Conservation (phyloP, 306 rosid genomes). For the Rubus idaeus region DNA sequence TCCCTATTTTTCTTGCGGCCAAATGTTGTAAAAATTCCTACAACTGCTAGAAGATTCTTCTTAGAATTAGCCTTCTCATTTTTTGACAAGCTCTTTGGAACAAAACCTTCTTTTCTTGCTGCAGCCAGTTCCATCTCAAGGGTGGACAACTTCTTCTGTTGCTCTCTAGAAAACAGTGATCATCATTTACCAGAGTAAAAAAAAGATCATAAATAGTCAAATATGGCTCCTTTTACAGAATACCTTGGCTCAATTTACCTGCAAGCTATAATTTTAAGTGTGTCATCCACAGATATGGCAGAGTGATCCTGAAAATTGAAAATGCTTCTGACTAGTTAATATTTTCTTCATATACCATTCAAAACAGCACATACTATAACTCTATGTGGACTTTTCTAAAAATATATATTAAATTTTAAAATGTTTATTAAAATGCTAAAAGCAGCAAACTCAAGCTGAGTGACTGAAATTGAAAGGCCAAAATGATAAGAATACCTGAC, state of each 20-base stretch:
- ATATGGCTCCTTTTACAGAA: background rate
- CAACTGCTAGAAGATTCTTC: slow-evolving; percentile 51
- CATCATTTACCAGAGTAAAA: slow-evolving; percentile 21
- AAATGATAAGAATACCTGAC: slow-evolving; percentile 42
- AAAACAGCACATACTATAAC: background rate
- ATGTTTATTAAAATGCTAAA: background rate
- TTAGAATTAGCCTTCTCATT: slow-evolving; percentile 35
- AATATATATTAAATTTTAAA: background rate
- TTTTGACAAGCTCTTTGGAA: slow-evolving; percentile 36
- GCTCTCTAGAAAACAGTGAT: slow-evolving; percentile 50
- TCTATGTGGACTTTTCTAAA: too few relatives aligned
- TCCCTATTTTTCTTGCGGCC: slow-evolving; percentile 62
- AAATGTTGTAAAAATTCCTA: slow-evolving; percentile 67
- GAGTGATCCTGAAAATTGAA: slow-evolving; percentile 70
- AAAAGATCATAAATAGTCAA: slow-evolving; percentile 6
- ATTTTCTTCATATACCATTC: too few relatives aligned
- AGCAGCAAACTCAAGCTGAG: background rate
- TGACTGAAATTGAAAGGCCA: slow-evolving; percentile 8
- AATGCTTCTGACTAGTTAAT: slow-evolving; percentile 27
- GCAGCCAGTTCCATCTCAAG: slow-evolving; percentile 61
- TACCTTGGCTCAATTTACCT: slow-evolving; percentile 42
- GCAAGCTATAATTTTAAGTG: slow-evolving; percentile 59
- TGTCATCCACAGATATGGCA: slow-evolving; percentile 62
- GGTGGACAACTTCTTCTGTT: slow-evolving; percentile 50
- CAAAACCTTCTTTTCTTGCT: slow-evolving; percentile 66